Evolutionary conservation across 768 basidiomycete species (phyloP), one percentile per base, ranked within the genome.

Genomic region (Mycena vitilis): DNA sequence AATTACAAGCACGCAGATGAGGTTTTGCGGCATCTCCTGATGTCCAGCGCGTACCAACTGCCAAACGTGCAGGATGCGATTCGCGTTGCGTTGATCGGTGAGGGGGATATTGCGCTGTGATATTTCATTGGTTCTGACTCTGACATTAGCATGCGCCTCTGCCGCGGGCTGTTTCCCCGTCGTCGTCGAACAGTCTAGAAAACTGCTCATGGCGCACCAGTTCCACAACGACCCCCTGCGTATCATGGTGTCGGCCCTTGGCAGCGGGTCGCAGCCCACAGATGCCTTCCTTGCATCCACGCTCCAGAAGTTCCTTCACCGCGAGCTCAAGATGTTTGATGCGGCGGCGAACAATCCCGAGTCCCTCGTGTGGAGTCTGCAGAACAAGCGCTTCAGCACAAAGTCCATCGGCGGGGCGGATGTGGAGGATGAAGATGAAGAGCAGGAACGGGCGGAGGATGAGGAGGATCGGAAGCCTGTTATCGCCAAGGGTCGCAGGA

Each of bases 221-320:
- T 95, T 94, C 82, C 91, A 95, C 74, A 93, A 95, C 60, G 95
- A 96, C 51, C 91, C 95, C 0, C 80, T 92, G 13, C 89, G 94
- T 8, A 85, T 98, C 55, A 84, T 97, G 22, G 75, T 91, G 4
- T 91, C 92, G 0, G 87, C 87, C 0, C 85, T 98, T 5, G 88
- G 90, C 0, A 89, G 90, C 65, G 94, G 95, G 0, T 72, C 91
- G 5, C 85, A 84, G 30, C 84, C 91, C 4, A 89, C 90, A 0
- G 92, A 94, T 69, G 86, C 91, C 0, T 94, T 95, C 79, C 91
- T 94, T 70, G 88, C 88, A 1, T 87, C 89, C 0, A 91, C 91
- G 0, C 81, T 97, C 13, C 94, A 95, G 69, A 97, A 97, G 74
- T 92, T 93, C 73, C 78, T 96, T 34, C 87, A 93, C 42, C 85